These are phyloP conservation scores for Pichia sporocuriosa DNA, from an alignment of 805 yeast species.

Conservation along the genomic window DNA sequence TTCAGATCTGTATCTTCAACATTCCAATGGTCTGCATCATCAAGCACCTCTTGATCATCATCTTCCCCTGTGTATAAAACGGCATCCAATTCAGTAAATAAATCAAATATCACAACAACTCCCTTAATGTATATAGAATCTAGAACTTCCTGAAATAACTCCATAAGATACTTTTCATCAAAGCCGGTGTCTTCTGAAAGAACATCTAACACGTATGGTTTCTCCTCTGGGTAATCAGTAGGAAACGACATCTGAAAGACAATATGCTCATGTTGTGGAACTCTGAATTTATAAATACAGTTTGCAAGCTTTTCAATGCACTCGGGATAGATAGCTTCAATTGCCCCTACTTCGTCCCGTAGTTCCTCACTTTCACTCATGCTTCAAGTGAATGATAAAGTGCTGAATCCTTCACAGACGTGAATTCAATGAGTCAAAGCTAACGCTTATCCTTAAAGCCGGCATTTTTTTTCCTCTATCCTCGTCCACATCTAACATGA, in stretches of 20 bases:
- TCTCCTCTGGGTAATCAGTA: conserved; percentile 53
- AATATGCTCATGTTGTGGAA: conserved; percentile 59
- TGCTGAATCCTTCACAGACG: not conserved
- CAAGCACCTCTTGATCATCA: conserved; percentile 19
- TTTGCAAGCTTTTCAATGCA: conserved; percentile 36
- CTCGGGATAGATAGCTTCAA: conserved; percentile 82
- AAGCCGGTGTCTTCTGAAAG: conserved; percentile 21
- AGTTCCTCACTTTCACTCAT: conserved; percentile 40
- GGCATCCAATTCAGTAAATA: conserved; percentile 59
- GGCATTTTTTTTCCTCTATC: no score
- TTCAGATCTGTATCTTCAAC: conserved; percentile 12
- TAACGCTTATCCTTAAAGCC: no score
- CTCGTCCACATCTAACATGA: no score
- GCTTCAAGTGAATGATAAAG: not conserved
- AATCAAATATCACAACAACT: conserved; percentile 73
- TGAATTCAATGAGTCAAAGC: not conserved
- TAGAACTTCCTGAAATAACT: conserved; percentile 44
- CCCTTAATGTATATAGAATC: conserved; percentile 49
- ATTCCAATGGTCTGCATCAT: conserved; percentile 22
- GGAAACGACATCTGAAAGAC: conserved; percentile 70
- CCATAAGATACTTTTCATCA: conserved; percentile 44
- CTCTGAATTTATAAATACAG: conserved; percentile 38
- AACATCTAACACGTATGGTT: conserved; percentile 62
- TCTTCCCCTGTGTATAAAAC: conserved; percentile 36
- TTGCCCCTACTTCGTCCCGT: conserved; percentile 69